Evolutionary conservation across 345 rosid genomes (phyloP).

Genomic region (Citrus maxima): DNA sequence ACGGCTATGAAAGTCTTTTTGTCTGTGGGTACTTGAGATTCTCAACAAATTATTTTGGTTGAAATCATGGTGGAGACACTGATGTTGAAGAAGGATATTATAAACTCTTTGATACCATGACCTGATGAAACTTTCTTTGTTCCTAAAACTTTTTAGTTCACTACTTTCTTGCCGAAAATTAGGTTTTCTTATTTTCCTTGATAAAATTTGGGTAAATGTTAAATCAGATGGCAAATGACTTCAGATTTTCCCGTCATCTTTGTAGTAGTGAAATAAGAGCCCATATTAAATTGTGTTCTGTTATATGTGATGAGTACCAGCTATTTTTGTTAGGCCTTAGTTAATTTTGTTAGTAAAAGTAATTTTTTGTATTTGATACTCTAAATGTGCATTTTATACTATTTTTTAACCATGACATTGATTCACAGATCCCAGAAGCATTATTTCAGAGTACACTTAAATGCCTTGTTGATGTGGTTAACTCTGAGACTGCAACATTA

Average conservation of each 20-base stretch:
- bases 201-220: background rate
- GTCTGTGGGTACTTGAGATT: background rate
- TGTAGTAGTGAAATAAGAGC: background rate
- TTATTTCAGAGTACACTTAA: slow-evolving; percentile 57
- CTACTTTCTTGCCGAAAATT: background rate
- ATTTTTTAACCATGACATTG: slow-evolving; percentile 6
- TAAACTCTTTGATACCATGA: background rate
- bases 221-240: background rate
- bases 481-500: slow-evolving; percentile 62
- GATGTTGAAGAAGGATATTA: background rate
- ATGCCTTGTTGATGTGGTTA: slow-evolving; percentile 65
- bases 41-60: background rate
- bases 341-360: background rate
- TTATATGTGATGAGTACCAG: background rate
- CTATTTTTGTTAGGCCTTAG: background rate
- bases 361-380: background rate
- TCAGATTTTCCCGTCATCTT: background rate
- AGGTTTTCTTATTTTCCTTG: background rate
- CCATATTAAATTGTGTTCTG: background rate
- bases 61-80: background rate
- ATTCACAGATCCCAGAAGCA: slow-evolving; percentile 58
- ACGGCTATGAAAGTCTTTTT: background rate
- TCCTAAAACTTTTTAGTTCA: background rate
- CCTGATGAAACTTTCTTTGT: background rate
- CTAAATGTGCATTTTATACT: background rate